A percentile compares a stretch with the other conserved stretches of the same genome.
phyloP scores from a whole-genome alignment of 2,329 filamentous ascomycete genomes.

The Tolypocladium cylindrosporum region DNA sequence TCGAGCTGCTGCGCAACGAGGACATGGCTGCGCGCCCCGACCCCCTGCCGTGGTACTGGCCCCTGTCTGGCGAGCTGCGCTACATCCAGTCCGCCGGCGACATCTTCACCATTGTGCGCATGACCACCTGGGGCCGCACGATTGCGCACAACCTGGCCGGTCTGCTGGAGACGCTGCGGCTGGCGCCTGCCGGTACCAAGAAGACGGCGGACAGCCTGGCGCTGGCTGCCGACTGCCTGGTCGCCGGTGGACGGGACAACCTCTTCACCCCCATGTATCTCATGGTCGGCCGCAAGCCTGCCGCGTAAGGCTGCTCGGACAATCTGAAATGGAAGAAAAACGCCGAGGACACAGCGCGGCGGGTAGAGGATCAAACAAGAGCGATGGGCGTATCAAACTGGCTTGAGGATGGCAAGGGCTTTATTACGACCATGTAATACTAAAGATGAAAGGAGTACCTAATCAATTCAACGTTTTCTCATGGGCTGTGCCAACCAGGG shows the following conservation, averaged over 20 bases:
- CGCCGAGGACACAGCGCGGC: too few species aligned
- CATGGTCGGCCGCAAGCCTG: constrained; percentile 85
- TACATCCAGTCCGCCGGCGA: constrained; percentile 75
- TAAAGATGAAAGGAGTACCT: background rate
- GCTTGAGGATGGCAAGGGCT: background rate
- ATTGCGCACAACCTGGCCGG: constrained; percentile 70
- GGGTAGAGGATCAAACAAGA: background rate
- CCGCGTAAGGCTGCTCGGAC: constrained; percentile 2
- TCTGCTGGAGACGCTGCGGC: constrained; percentile 58
- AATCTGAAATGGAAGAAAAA: too few species aligned
- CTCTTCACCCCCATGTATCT: constrained; percentile 99
- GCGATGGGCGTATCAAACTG: background rate
- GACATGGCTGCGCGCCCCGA: constrained; percentile 75
- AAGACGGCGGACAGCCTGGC: constrained; percentile 92
- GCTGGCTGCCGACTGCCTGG: constrained; percentile 70
- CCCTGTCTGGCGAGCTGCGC: constrained; percentile 72
- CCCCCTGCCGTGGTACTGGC: constrained; percentile 86
- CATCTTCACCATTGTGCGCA: constrained; percentile 71
- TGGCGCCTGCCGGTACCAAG: constrained; percentile 76
- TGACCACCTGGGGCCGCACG: constrained; percentile 76
- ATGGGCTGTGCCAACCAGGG: background rate
- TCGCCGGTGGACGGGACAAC: constrained; percentile 76
- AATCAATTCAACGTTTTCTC: background rate
- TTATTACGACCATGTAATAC: background rate
- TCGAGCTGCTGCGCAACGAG: constrained; percentile 73